Evolutionary conservation across 495 filamentous ascomycete species (phyloP), one percentile per base, ranked within the genome.

Genomic region (Aspergillus hancockii): DNA sequence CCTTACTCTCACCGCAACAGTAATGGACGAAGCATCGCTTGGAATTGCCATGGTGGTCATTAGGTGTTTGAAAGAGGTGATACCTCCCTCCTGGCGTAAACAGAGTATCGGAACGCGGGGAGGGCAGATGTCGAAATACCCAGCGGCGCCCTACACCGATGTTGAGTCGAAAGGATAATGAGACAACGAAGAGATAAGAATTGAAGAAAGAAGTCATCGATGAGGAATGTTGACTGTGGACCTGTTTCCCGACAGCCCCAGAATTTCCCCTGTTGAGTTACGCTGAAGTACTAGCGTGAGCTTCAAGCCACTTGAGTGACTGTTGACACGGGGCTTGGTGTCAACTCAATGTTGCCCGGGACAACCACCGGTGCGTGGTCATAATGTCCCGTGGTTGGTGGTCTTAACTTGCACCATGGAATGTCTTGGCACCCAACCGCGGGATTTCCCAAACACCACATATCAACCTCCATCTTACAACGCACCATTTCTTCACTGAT

Each of bases 1-100:
- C 62, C 94, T 90, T 49, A 98, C 94, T 70, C 94, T 86, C 61
- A 98, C 92, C 80, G 77, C 68, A 51, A 75, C 77, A 38, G 85
- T 86, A 68, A 97, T 91, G 34, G 85, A 90, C 52, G 84, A 87
- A 53, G 88, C 84, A 72, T 83, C 83, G 62, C 81, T 81, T 64
- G 80, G 65, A 60, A 70, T 67, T 57, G 79, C 73, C 84, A 87
- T 86, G 52, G 38, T 79, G 70, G 34, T 54, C 34, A 49, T 40
- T 38, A 21, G 45, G 28, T 31, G 21, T 25, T 36, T 23, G 14
- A 28, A 36, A 52, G 21, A 52, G 59, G 49, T 41, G 50, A 18
- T 53, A 56, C 59, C 52, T 60, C 58, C 52, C 45, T 59, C 50
- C 50, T 47, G 51, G 49, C 12, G 54, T n/a, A 49, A 49, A 43